These are phyloP conservation scores for Geranium rotundifolium DNA, from an alignment of 345 rosid genomes.

Conservation along the genomic window DNA sequence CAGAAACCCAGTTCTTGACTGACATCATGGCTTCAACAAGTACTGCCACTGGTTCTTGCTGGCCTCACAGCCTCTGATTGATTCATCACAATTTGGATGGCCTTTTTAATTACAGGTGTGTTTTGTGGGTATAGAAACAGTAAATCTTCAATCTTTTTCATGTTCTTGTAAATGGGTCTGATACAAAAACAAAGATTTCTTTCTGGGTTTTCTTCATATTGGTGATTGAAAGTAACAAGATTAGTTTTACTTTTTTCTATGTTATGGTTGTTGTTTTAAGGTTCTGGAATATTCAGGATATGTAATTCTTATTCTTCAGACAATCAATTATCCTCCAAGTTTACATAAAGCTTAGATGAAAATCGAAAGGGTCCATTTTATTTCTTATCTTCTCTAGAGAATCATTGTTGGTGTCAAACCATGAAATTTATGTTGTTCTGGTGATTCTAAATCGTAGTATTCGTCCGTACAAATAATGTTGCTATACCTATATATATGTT, in stretches of 20 bases:
- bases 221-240: background rate
- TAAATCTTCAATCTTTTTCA: background rate
- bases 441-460: no score
- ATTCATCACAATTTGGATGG: background rate
- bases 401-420: conserved; percentile 18
- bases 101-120: background rate
- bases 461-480: no score
- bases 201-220: no score
- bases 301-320: no score
- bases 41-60: background rate
- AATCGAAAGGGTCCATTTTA: conserved; percentile 7
- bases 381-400: conserved; percentile 6
- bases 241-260: no score
- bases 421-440: conserved; percentile 1
- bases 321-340: no score
- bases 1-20: background rate
- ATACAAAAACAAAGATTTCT: background rate
- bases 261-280: background rate
- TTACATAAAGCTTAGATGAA: no score
- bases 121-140: background rate
- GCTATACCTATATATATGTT: no score
- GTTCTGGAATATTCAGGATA: no score
- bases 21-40: background rate
- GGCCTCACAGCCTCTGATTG: background rate
- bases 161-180: background rate